Evolutionary conservation across 108 stramenopile genomes (phyloP), one percentile per base, ranked within the genome.

Genomic region (Cyclotella distinguenda): DNA sequence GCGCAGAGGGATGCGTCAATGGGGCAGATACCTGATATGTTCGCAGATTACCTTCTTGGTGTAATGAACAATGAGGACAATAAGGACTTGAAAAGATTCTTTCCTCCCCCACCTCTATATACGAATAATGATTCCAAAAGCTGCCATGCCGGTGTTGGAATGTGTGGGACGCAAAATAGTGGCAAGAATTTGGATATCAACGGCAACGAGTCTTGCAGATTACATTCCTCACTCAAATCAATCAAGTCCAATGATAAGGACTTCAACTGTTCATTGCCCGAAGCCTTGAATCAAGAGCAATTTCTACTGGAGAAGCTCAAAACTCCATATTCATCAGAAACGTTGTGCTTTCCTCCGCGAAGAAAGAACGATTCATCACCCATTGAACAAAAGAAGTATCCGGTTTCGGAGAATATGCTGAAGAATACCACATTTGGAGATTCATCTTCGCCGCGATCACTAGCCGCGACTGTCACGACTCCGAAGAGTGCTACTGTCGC

Each of bases 11-110:
- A 43, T 12, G 32, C 46, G 4, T 46, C 60, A 1, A 34, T 62
- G 31, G 60, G 60, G 5, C 43, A 48, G 30, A 62, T 46, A 33
- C 60, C 60, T 4, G 48, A 48, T 22, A 62, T 62, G 60, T 62
- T 62, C 25, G 58, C 58, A 10, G 26, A 60, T 15, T 62, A 43
- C 26, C 48, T 62, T 19, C 46, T 48, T 22, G 46, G 23, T 26
- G 27, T 16, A n/a, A 26, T 4, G 5, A 32, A 48, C 15, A 19
- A 45, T 3, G 33, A 43, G 12, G 58, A 18, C 25, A 2, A 43
- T 16, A 19, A 6, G 1, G 23, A 27, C 1, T 16, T 6, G 12
- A 27, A 10, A 18, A 46, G 21, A 9, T 25, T 8, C 4, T 23
- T 19, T 33, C 60, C 60, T 62, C 42, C 22, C 5, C 60, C 60